Evolutionary conservation across 208 protist genomes (phyloP), one percentile per base, ranked within the genome.

Genomic region (Acanthamoeba quina): DNA sequence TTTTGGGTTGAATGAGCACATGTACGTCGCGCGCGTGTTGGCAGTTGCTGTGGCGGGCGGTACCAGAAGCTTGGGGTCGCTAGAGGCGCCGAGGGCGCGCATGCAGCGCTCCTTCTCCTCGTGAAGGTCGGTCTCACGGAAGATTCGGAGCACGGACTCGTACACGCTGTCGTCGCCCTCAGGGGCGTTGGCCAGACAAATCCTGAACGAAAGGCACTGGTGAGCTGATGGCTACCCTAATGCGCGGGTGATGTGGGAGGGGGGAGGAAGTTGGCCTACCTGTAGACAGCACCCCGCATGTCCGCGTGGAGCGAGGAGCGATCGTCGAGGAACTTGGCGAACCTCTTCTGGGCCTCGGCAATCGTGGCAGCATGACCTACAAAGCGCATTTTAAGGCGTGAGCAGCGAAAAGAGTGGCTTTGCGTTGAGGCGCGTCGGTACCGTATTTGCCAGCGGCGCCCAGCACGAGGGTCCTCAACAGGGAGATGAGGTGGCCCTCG

Each of bases 71-170:
- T 74, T 52, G 49, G 86, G 86, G 34, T 92, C 86, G 41, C 44
- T 54, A 10, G 86, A 41, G 24, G 60, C 34, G 29, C 92, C 74
- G 10, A 94, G 82, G 34, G 80, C 74, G 49, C 80, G 92, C 68
- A 94, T 91, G 80, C 92, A 94, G 34, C 92, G 37, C 37, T 90
- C 62, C 92, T 91, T 94, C 92, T 92, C 92, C 82, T 94, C 92
- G 56, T 90, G 92, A 7, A 92, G 58, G 34, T 94, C 92, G 21
- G 90, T 93, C 66, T 93, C 68, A 37, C 68, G 90, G 90, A 66
- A 93, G 29, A 93, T 78, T 21, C 54, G n/a, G 47, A 96, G 76
- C 7, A 96, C 15, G 64, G 86, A 68, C 64, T 92, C 86, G 49
- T 92, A 92, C 6, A 74, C 60, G 41, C 60, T 92, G 41, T 31